Evolutionary conservation across 2,329 filamentous ascomycete species (phyloP), one percentile per base, ranked within the genome.

Genomic region (Fusarium chuoi): DNA sequence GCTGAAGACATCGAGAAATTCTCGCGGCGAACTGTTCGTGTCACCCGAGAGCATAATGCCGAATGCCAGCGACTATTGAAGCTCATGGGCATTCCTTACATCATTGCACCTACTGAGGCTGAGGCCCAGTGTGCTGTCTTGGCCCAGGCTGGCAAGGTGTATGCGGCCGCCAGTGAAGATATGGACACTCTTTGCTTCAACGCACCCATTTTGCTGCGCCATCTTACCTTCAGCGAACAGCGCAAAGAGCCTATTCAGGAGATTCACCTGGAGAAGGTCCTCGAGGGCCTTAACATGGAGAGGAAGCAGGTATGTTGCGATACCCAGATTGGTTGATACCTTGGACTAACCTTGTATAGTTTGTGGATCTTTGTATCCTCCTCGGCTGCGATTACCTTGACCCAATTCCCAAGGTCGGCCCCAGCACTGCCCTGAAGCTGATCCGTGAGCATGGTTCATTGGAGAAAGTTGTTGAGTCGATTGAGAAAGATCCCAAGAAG

Each of bases 181-280:
- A 99, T 99, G 96, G 96, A 99, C 81, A 99, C 96, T 0, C 86
- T 99, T 62, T 98, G 96, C 79, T 99, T 99, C 83, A 91, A 98
- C 79, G 89, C 95, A 58, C 96, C 96, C 1, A 95, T 99, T 67
- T 85, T 99, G 52, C 85, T 99, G 73, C 90, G 96, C 56, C 95
- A 99, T 84, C 89, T 99, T 73, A 99, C 96, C 5, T 98, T 98
- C 82, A 97, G 94, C 80, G 96, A 99, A 86, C 95, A 98, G 85
- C 90, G 96, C 73, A 99, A 99, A 84, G 95, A 98, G 82, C 96
- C 96, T 0, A 98, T 99, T 76, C 95, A 97, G 79, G 96, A 99
- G 83, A 97, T 99, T 57, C 92, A 94, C 78, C 85, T 98, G 22
- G 92, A 94, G 78, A 95, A 93, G 82, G 95, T 96, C 8, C 87